Base-by-base conservation (phyloP, 768 basidiomycete genomes). In the Leccinum sublutescens region DNA sequence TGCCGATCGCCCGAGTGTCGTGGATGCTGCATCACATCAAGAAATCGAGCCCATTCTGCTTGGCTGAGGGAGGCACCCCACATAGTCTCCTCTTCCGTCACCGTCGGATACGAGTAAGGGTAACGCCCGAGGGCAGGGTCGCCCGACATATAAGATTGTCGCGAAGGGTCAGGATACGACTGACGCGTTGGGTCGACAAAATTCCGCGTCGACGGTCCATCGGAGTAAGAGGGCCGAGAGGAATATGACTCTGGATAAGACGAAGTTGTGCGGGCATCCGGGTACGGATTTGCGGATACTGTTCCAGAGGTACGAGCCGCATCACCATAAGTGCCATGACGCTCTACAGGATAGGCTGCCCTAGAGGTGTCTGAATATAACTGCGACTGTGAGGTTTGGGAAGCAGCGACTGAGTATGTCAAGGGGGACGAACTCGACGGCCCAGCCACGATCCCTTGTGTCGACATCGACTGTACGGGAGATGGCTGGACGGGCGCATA, bases 1-100 rank as follows among this genome's bases (percentile, higher is more conserved):
- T 64, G 69, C 63, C 74, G 68, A 54, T 70, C 72, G 21, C 64
- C 63, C 45, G 67, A 56, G 59, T 69, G 69, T 57, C 70, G 58
- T 56, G 78, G 72, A 15, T 83, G 81, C 67, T 85, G 79, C 73
- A 89, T 79, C 49, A 82, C 86, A 60, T 89, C 85, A 73, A 91
- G 73, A 68, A 84, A 82, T 59, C 79, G 78, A 43, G 76, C 78
- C 87, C 90, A 91, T 73, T 91, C 90, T 43, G 85, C 84, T 63
- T 88, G 86, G 57, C 84, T 88, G 67, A 92, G 88, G 38, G 85
- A 82, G 15, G 88, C 81, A 47, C 88, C 88, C 89, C 89, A 92
- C 78, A 90, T 86, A 33, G 78, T 78, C 38, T 79, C 75, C 62
- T 88, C 85, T 59, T 86, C 87, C 49, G 82, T 80, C 43, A 64